Percentiles rank a stretch among this genome's conserved stretches.
Conservation (phyloP, 2,329 filamentous ascomycete genomes). For the Colletotrichum coccodes region DNA sequence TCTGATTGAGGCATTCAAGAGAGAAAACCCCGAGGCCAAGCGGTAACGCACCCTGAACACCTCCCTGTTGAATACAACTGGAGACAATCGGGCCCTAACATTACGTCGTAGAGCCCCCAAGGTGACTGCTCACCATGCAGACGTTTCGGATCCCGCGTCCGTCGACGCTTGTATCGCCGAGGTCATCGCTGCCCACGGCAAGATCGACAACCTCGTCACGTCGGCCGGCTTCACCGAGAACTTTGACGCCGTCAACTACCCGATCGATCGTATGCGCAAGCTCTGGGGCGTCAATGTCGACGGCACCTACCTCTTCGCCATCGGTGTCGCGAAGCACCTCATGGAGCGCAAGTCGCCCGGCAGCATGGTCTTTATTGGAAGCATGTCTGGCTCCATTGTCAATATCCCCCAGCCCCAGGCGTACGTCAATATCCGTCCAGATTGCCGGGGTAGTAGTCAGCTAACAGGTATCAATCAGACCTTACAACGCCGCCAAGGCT, state of each 20-base stretch:
- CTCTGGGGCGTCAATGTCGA: slow-evolving; percentile 95
- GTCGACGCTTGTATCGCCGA: slow-evolving; percentile 80
- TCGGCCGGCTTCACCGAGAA: slow-evolving; percentile 98
- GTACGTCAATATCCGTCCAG: slow-evolving; percentile 45
- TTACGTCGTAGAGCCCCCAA: slow-evolving; percentile 71
- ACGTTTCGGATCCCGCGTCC: slow-evolving; percentile 83
- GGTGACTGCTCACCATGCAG: slow-evolving; percentile 89
- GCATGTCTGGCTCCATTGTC: slow-evolving; percentile 93
- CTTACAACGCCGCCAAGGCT: slow-evolving; percentile 94
- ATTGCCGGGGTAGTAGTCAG: background rate
- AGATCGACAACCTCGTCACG: slow-evolving; percentile 92
- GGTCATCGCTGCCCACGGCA: slow-evolving; percentile 76
- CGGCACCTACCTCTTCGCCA: slow-evolving; percentile 90
- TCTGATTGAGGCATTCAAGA: slow-evolving; percentile 79
- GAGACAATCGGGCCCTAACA: background rate
- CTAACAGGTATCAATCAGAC: slow-evolving; percentile 50
- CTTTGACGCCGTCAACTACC: slow-evolving; percentile 91
- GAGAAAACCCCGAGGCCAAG: slow-evolving; percentile 80
- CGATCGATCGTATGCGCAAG: slow-evolving; percentile 89
- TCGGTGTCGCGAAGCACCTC: slow-evolving; percentile 85
- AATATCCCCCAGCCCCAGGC: slow-evolving; percentile 95
- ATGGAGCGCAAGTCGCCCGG: slow-evolving; percentile 83
- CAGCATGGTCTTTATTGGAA: slow-evolving; percentile 93
- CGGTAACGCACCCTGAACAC: slow-evolving; percentile 57
- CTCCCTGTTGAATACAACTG: background rate